Conservation (phyloP, 352 stramenopile genomes). For the Globisporangium rhizosaccharum region DNA sequence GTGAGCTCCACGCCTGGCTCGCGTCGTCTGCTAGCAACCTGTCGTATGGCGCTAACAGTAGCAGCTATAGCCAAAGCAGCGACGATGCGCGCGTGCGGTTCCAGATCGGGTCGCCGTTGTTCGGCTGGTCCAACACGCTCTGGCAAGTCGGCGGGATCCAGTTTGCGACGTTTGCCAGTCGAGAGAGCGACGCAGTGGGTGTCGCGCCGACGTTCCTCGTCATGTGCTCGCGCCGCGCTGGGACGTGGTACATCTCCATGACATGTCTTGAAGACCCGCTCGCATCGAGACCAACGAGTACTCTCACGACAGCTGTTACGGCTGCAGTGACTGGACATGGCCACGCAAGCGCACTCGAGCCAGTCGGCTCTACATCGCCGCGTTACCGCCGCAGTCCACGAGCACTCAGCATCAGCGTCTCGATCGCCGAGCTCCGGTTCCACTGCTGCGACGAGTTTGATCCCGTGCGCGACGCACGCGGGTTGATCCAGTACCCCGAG, state of each 20-base stretch:
- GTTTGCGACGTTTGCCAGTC: constrained; percentile 53
- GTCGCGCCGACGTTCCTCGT: constrained; percentile 52
- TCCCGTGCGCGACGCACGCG: constrained; percentile 22
- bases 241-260: constrained; percentile 63
- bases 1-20: constrained; percentile 31
- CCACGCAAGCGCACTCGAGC: constrained; percentile 2
- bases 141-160: constrained; percentile 83
- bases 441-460: constrained; percentile 68
- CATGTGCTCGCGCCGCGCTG: constrained; percentile 56
- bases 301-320: background rate
- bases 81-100: constrained; percentile 38
- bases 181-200: constrained; percentile 2
- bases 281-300: background rate
- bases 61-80: constrained; percentile 1
- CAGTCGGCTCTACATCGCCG: constrained; percentile 4
- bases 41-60: constrained; percentile 1
- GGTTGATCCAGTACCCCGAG: constrained; percentile 50
- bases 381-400: constrained; percentile 11
- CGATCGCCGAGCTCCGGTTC: constrained; percentile 37
- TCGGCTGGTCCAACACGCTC: constrained; percentile 73
- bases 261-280: constrained; percentile 59
- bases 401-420: constrained; percentile 33
- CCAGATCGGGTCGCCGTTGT: constrained; percentile 51
- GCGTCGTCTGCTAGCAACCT: constrained; percentile 17
- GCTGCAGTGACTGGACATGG: background rate